Evolutionary conservation across 805 yeast genomes (phyloP).

Genomic region (Nakazawaea ishiwadae): DNA sequence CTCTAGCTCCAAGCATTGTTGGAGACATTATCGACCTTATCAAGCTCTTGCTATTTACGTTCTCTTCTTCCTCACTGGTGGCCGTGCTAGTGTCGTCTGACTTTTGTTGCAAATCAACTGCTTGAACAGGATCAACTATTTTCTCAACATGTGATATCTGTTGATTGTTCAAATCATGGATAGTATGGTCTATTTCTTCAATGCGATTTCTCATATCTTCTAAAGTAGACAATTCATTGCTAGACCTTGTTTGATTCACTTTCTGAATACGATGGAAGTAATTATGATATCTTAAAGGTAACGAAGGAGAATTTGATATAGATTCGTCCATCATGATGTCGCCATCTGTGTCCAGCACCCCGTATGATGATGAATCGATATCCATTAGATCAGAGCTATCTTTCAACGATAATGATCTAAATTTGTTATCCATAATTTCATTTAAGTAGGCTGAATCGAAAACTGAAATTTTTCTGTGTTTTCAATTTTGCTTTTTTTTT

Average conservation of each 20-base stretch:
- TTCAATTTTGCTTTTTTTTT: slow-evolving; percentile 9
- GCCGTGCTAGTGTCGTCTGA: background rate
- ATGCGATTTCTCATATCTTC: slow-evolving; percentile 4
- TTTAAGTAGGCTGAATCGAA: slow-evolving; percentile 8
- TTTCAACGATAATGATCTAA: background rate
- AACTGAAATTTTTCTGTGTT: slow-evolving; percentile 7
- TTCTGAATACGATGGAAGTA: slow-evolving; percentile 9
- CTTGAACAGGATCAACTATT: background rate
- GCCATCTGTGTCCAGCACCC: slow-evolving; percentile 8
- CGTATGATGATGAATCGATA: slow-evolving; percentile 1
- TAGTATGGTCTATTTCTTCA: slow-evolving; percentile 2
- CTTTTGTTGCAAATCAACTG: background rate
- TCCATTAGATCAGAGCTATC: slow-evolving; percentile 8
- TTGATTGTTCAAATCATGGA: background rate
- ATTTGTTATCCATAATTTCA: slow-evolving; percentile 1
- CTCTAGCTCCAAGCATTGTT: slow-evolving; percentile 18
- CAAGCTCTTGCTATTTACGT: background rate
- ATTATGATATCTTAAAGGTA: slow-evolving; percentile 12
- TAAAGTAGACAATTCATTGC: slow-evolving; percentile 1
- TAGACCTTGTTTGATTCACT: slow-evolving; percentile 1
- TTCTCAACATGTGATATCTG: background rate
- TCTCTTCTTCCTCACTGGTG: background rate
- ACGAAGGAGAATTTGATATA: slow-evolving; percentile 13
- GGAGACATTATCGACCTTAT: slow-evolving; percentile 16
- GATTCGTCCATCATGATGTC: slow-evolving; percentile 13